Base-by-base conservation (phyloP, 129 eudicot species). In the Lactuca saligna region DNA sequence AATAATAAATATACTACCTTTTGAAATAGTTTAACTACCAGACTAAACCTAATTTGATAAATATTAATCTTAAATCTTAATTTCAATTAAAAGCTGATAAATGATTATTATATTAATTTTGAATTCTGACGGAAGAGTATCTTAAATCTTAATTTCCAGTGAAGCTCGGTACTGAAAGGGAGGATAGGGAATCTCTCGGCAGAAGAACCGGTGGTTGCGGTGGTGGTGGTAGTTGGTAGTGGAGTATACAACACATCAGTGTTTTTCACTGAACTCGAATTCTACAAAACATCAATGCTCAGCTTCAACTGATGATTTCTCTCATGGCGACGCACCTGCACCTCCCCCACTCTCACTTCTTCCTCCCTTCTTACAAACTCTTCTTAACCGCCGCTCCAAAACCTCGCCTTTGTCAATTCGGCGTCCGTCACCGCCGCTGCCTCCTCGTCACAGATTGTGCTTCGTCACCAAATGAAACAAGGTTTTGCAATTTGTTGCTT, bases 151-250 rank as follows among this genome's bases (percentile, higher is more conserved):
- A 20, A 46, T 44, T 64, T 29, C 37, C 65, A 8, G 65, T 41
- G 51, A 54, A 53, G n/a, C 53, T 20, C 34, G 14, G 16, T 10
- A 13, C 37, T 63, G 69, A 68, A 54, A 17, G 16, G 54, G 8
- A 72, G 51, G 61, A 72, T 49, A 50, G 77, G 77, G 77, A 62
- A 72, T 72, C 65, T 57, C 50, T 33, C 67, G 4, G 37, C 75
- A 33, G 61, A 49, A 6, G 1, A 60, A 71, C 35, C 68, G 76
- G 76, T 71, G 61, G 69, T 51, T 38, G n/a, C 66, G 61, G 72
- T 12, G 16, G 44, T 11, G 41, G 34, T 12, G 59, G 49, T 53
- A 59, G 59, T 32, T 46, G 37, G 68, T 59, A 50, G 68, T 71
- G 59, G 68, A 59, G 68, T 60, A 32, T 6, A 71, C 7, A 60